Evolutionary conservation across 2,329 filamentous ascomycete species (phyloP), one percentile per base, ranked within the genome.

Genomic region (Sphaerulina populicola): DNA sequence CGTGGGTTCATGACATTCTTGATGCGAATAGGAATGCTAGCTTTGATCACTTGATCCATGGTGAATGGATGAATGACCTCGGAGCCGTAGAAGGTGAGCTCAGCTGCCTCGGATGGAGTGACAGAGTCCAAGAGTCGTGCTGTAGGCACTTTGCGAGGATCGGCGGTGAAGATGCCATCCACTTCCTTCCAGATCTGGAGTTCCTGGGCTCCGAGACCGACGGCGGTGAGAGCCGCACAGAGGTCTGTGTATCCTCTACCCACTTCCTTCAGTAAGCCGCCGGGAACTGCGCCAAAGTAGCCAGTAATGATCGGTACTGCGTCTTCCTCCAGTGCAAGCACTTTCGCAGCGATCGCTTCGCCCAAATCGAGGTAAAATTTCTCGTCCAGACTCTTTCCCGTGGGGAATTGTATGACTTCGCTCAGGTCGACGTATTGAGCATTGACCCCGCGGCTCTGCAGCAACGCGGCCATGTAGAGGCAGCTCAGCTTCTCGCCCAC

Each of bases 161-260:
- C 91, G 4, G 83, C 82, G 1, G 82, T 86, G 70, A 95, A 93
- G 66, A 97, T 94, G 53, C 89, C 90, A 68, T 98, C 93, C 6
- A 98, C 93, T 68, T 98, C 93, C 73, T 98, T 98, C 93, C 93
- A 97, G 57, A 98, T 86, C 69, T 98, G 93, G 47, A 98, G 77
- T 69, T 98, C 93, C 48, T 84, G 75, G 0, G 93, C 93, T 61
- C 81, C 76, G n/a, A 94, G 74, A 3, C 89, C 91, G 8, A 98
- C 91, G 1, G 93, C 89, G 46, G 90, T 84, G 12, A 98, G 76
- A 5, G 93, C 90, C 10, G 93, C 91, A 68, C 93, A 97, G 42
- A 98, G 79, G 70, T 98, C 93, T 8, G 93, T 97, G 71, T 98
- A 98, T 29, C 93, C 93, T 61, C 93, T 85, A 15, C 93, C 93